Percentiles rank a stretch among this genome's conserved stretches.
Evolutionary conservation across 176 grass and related monocot genomes (phyloP).

Genomic region (Saccharum spontaneum): DNA sequence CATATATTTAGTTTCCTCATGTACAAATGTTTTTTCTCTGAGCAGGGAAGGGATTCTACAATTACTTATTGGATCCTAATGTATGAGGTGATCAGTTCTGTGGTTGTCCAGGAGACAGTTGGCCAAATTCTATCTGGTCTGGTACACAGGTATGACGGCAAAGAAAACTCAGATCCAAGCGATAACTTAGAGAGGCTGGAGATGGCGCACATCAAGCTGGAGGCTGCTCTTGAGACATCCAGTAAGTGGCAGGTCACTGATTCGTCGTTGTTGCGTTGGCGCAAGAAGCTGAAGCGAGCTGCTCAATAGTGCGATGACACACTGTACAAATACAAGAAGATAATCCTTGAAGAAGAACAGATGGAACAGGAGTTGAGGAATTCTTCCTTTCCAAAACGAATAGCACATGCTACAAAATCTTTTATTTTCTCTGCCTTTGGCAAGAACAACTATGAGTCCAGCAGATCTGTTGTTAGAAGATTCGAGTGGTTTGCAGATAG

Average conservation of each 20-base stretch:
- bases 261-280: not conserved
- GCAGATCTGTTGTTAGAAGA: not conserved
- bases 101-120: not conserved
- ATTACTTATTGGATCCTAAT: not conserved
- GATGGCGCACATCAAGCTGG: not conserved
- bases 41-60: not conserved
- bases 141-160: not conserved
- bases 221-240: not conserved
- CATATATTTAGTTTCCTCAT: not conserved
- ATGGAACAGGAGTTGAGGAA: not conserved
- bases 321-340: not conserved
- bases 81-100: not conserved
- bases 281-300: not conserved
- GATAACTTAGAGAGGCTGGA: not conserved
- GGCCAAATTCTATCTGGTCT: not conserved
- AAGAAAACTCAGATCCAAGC: not conserved
- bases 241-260: not conserved
- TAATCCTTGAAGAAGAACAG: not conserved
- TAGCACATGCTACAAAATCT: not conserved
- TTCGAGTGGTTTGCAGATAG: not conserved
- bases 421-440: not conserved
- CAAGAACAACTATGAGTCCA: not conserved
- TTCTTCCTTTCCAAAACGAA: not conserved
- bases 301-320: not conserved
- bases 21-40: not conserved